These are phyloP conservation scores for Pythium plurisporium DNA, from an alignment of 352 stramenopile genomes.

Conservation along the genomic window DNA sequence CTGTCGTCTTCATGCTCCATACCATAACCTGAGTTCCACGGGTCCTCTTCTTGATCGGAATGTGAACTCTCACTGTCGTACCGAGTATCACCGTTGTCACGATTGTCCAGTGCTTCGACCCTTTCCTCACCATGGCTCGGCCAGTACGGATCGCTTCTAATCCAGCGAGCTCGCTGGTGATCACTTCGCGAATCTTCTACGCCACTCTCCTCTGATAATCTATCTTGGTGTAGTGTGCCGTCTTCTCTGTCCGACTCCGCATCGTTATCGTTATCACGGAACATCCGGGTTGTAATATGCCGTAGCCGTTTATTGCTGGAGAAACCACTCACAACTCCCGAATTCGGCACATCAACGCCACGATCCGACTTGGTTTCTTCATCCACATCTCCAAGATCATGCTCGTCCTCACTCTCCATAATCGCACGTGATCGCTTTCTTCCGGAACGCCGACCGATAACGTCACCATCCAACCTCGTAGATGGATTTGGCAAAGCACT, in stretches of 20 bases:
- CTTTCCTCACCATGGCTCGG: not conserved
- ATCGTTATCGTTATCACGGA: constrained; percentile 16
- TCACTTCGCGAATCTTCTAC: not conserved
- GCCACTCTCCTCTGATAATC: not conserved
- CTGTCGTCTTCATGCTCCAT: too few relatives aligned
- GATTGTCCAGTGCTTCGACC: too few relatives aligned
- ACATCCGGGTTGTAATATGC: constrained; percentile 6
- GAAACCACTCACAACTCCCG: not conserved
- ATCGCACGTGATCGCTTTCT: constrained; percentile 23
- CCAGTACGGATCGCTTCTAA: constrained; percentile 12
- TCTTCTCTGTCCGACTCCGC: constrained; percentile 1
- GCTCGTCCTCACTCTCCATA: constrained; percentile 35
- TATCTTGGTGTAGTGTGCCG: not conserved
- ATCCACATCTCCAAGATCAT: constrained; percentile 23
- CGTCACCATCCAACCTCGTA: not conserved
- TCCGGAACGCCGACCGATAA: not conserved
- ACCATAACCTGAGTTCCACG: too few relatives aligned
- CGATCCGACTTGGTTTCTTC: constrained; percentile 4
- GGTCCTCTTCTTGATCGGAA: too few relatives aligned
- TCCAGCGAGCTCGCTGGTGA: constrained; percentile 6
- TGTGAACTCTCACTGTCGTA: too few relatives aligned
- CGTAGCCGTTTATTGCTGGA: constrained; percentile 13
- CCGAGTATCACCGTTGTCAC: too few relatives aligned
- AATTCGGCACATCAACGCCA: not conserved
- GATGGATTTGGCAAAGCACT: not conserved